Evolutionary conservation across 495 filamentous ascomycete genomes (phyloP).

Genomic region (Lepidopterella palustris): DNA sequence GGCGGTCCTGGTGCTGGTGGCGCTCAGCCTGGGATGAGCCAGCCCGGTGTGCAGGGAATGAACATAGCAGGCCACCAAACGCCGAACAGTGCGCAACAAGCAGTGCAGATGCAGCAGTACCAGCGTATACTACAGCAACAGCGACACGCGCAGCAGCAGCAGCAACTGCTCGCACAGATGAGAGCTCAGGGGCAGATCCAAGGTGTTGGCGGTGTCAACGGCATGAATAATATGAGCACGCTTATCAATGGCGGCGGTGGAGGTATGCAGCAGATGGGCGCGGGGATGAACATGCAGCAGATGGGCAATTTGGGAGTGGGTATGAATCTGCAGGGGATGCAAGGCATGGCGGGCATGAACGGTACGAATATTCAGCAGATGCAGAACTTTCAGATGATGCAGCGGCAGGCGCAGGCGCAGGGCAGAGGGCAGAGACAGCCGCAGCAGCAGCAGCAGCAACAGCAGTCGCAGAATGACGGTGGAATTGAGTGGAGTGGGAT

Average conservation of each 20-base stretch:
- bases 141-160: conserved; percentile 25
- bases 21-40: neutral
- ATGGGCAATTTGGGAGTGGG: neutral
- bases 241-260: neutral
- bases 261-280: conserved; percentile 1
- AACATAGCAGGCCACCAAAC: conserved; percentile 36
- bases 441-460: neutral
- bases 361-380: conserved; percentile 2
- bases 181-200: conserved; percentile 11
- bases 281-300: conserved; percentile 5
- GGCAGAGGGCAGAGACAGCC: neutral
- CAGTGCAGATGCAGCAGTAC: conserved; percentile 39
- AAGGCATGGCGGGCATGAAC: neutral
- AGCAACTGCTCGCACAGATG: conserved; percentile 15
- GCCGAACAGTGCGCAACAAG: conserved; percentile 38
- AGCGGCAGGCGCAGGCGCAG: neutral
- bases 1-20: neutral
- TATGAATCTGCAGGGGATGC: neutral
- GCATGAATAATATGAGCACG: conserved; percentile 2
- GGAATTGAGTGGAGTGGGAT: neutral
- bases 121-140: conserved; percentile 15
- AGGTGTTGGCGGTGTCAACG: conserved; percentile 9
- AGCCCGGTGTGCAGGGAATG: conserved; percentile 26
- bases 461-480: neutral
- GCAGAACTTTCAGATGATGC: conserved; percentile 16